Percentiles rank a stretch among this genome's conserved stretches.
Evolutionary conservation across 2,329 filamentous ascomycete species (phyloP).

Genomic region (Fusarium sp.): DNA sequence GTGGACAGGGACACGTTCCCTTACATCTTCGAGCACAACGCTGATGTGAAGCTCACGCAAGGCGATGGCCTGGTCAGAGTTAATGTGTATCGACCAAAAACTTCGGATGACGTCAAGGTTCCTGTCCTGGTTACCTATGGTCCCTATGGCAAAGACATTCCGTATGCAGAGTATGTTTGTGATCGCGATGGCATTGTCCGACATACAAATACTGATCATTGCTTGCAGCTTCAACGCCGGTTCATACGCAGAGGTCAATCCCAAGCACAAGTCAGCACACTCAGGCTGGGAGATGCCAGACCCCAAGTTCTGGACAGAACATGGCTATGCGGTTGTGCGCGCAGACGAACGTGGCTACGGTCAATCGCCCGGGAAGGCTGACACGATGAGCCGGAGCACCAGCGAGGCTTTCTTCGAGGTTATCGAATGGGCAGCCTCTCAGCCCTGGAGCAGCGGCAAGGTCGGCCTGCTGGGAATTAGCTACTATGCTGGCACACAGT

Average conservation of each 20-base stretch:
- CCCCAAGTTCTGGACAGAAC: conserved; percentile 65
- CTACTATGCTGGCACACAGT: conserved; percentile 61
- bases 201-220: background rate
- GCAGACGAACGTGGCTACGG: conserved; percentile 63
- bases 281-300: conserved; percentile 72
- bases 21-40: conserved; percentile 31
- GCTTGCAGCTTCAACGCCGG: conserved; percentile 53
- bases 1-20: conserved; percentile 42
- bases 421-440: conserved; percentile 61
- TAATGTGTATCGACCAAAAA: conserved; percentile 20
- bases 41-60: conserved; percentile 1
- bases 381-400: conserved; percentile 62
- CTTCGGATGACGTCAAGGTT: background rate
- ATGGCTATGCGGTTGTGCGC: conserved; percentile 67
- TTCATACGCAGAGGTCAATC: conserved; percentile 63
- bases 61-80: conserved; percentile 6
- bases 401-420: conserved; percentile 63
- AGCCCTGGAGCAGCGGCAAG: conserved; percentile 60
- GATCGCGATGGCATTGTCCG: no score
- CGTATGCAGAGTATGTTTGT: conserved; percentile 67
- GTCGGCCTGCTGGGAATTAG: conserved; percentile 62
- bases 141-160: conserved; percentile 80
- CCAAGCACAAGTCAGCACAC: conserved; percentile 64
- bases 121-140: conserved; percentile 78
- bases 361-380: conserved; percentile 60